Evolutionary conservation across 2,329 filamentous ascomycete genomes (phyloP), one percentile per base, ranked within the genome.

Genomic region (Tolypocladium sp.): DNA sequence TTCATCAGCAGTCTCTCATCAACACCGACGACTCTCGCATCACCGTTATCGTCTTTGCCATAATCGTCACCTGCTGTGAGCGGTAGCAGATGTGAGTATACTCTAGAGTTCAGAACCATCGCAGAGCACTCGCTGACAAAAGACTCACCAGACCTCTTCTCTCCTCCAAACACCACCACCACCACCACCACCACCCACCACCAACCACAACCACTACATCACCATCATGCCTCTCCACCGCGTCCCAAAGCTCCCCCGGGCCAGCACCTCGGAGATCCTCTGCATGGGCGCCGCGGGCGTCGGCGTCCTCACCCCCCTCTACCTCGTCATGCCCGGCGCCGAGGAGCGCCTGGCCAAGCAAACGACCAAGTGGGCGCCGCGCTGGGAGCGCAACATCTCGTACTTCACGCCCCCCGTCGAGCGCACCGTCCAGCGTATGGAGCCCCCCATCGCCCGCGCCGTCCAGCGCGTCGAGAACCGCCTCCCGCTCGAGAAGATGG

Each of bases 331-430:
- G 59, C 82, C 82, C 33, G 80, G 81, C 41, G 80, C 80, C 60
- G 78, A 83, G 63, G 80, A 84, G 69, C 77, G 77, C 51, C 68
- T 85, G 41, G 77, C 80, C 58, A 71, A 72, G 30, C 81, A 83
- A 69, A 85, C 82, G 4, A 73, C 75, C 60, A 78, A 79, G 65
- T 85, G 82, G 82, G 82, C 82, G 4, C 81, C 82, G 22, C 78
- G 80, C 59, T 85, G 82, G 82, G 82, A 85, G 71, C 75, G 77
- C 57, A 83, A 82, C 70, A 78, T 84, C 67, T 77, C 73, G 62
- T 80, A 79, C 73, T 79, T 84, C 68, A 71, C 74, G 10, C 71
- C 74, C n/a, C 77, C 78, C 20, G 75, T 77, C 35, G 75, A 79
- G 69, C 71, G 73, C 25, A 72, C 77, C 56, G 75, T 81, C 46